phyloP scores from a whole-genome alignment of 2,329 filamentous ascomycete genomes.

The Diaporthe sp. region DNA sequence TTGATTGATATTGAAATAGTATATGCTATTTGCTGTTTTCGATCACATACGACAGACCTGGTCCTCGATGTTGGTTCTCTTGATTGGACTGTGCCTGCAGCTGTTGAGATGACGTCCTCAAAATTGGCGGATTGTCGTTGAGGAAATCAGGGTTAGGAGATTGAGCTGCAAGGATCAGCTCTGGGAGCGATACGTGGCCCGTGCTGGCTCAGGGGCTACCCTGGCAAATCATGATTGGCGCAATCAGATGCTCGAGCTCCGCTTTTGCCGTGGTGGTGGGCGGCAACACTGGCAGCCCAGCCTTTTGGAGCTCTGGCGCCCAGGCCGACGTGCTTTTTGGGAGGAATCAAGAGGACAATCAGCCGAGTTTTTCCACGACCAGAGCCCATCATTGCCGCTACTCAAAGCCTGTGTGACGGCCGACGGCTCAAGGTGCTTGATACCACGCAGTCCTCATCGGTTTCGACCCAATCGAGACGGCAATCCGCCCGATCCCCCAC shows the following conservation, averaged over 20 bases:
- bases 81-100: neutral
- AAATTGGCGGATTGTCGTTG: neutral
- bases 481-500: neutral
- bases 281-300: constrained; percentile 21
- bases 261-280: constrained; percentile 29
- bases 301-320: constrained; percentile 21
- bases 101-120: neutral
- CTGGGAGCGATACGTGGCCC: constrained; percentile 1
- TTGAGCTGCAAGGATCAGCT: neutral
- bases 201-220: constrained; percentile 30
- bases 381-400: constrained; percentile 26
- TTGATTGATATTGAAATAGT: neutral
- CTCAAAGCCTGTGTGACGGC: constrained; percentile 14
- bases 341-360: constrained; percentile 30
- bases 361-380: constrained; percentile 24
- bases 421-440: constrained; percentile 14
- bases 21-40: neutral
- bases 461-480: neutral
- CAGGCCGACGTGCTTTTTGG: constrained; percentile 29
- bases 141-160: neutral
- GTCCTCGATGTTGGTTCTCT: too few species aligned
- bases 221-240: constrained; percentile 27
- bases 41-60: too few species aligned
- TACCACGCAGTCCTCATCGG: neutral
- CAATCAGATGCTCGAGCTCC: constrained; percentile 16